Conservation (phyloP, 2,329 filamentous ascomycete species). For the Geosmithia morbida region DNA sequence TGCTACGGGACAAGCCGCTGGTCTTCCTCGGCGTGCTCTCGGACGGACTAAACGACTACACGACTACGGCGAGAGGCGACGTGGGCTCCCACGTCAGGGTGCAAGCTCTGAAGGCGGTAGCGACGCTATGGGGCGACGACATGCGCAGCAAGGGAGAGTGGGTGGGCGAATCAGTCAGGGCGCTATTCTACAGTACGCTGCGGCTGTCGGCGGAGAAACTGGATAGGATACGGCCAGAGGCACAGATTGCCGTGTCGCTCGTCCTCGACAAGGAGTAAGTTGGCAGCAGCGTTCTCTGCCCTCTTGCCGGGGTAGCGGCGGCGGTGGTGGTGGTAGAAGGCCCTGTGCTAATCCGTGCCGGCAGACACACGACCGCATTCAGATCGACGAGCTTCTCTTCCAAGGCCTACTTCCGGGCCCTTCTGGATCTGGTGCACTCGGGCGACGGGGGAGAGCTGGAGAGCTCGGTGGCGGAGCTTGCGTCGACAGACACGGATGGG, state of each 20-base stretch:
- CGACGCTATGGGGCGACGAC: slow-evolving; percentile 38
- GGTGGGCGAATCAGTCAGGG: slow-evolving; percentile 15
- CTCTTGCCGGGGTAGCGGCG: background rate
- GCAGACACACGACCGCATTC: slow-evolving; percentile 20
- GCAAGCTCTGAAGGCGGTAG: slow-evolving; percentile 65
- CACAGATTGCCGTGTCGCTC: slow-evolving; percentile 37
- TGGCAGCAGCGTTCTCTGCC: no score
- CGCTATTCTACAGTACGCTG: slow-evolving; percentile 35
- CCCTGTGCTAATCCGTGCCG: slow-evolving; percentile 1
- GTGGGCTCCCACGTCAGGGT: slow-evolving; percentile 76
- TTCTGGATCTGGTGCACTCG: slow-evolving; percentile 30
- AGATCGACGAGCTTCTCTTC: slow-evolving; percentile 38
- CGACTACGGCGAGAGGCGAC: slow-evolving; percentile 76
- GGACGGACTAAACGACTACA: slow-evolving; percentile 73
- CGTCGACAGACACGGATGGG: slow-evolving; percentile 11
- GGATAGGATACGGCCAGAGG: slow-evolving; percentile 65
- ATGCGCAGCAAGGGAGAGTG: slow-evolving; percentile 7
- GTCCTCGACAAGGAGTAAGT: slow-evolving; percentile 18
- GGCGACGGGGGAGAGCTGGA: slow-evolving; percentile 10
- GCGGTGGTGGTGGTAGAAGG: no score
- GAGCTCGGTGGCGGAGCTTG: slow-evolving; percentile 19
- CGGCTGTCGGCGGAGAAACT: slow-evolving; percentile 78
- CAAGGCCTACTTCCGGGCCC: slow-evolving; percentile 38
- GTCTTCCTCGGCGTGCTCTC: slow-evolving; percentile 30
- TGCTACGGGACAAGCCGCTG: slow-evolving; percentile 24